Evolutionary conservation across 2,329 filamentous ascomycete genomes (phyloP).

Genomic region (Stachybotrys elegans): DNA sequence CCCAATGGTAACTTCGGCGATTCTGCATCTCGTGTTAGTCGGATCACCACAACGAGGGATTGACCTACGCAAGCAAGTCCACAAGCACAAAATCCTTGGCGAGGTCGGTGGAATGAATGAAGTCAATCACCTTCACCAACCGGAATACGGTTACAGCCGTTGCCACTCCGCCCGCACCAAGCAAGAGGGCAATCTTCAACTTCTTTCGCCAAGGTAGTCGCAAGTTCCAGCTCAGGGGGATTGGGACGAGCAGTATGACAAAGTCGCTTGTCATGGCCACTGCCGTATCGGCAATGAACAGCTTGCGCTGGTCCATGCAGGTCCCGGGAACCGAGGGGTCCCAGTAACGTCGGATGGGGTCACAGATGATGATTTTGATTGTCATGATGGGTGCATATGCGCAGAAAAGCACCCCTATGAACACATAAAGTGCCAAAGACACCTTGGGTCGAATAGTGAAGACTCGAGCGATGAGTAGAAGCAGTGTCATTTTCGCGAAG

Average conservation of each 20-base stretch:
- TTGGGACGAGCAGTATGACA: slow-evolving; percentile 26
- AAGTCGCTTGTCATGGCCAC: slow-evolving; percentile 27
- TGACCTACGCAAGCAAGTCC: not conserved
- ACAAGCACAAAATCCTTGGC: slow-evolving; percentile 16
- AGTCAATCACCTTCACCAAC: slow-evolving; percentile 15
- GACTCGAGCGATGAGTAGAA: slow-evolving; percentile 25
- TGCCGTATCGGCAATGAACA: slow-evolving; percentile 27
- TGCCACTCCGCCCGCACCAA: slow-evolving; percentile 23
- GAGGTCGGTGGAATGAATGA: slow-evolving; percentile 15
- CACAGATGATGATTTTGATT: slow-evolving; percentile 19
- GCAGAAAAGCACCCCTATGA: slow-evolving; percentile 18
- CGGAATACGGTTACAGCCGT: slow-evolving; percentile 22
- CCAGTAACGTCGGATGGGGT: slow-evolving; percentile 19
- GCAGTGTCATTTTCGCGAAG: slow-evolving; percentile 25
- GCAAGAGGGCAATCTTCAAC: slow-evolving; percentile 24
- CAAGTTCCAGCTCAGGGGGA: slow-evolving; percentile 24
- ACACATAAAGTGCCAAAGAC: slow-evolving; percentile 20
- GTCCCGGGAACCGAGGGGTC: slow-evolving; percentile 11
- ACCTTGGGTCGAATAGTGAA: slow-evolving; percentile 19
- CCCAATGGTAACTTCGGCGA: not conserved
- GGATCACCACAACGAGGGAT: no score
- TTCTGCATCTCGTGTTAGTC: not conserved
- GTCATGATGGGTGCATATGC: slow-evolving; percentile 21
- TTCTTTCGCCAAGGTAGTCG: slow-evolving; percentile 22
- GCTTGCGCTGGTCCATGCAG: slow-evolving; percentile 24